Evolutionary conservation across 495 filamentous ascomycete species (phyloP).

Genomic region (Aspergillus heteromorphus): DNA sequence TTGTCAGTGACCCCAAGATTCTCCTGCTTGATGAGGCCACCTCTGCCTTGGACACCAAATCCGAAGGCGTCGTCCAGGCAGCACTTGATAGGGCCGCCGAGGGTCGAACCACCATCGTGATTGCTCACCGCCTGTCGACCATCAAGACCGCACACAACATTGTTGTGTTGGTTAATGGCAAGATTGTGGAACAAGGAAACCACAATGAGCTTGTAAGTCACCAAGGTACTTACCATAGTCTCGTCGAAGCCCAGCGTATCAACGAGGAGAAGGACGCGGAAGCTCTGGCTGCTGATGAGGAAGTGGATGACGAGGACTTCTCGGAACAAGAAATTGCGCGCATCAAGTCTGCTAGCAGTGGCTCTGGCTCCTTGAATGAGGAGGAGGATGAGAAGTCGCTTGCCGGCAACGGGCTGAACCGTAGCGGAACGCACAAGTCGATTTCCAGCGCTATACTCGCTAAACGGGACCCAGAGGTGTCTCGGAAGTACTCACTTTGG

Average conservation of each 20-base stretch:
- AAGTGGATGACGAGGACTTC: conserved; percentile 24
- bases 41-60: conserved; percentile 89
- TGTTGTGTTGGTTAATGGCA: conserved; percentile 79
- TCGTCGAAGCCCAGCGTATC: conserved; percentile 78
- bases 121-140: conserved; percentile 90
- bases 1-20: conserved; percentile 94
- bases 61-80: conserved; percentile 90
- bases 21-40: conserved; percentile 93
- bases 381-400: conserved; percentile 22
- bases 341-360: conserved; percentile 30
- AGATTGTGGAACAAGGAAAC: conserved; percentile 84
- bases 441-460: conserved; percentile 69
- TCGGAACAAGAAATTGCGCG: conserved; percentile 22
- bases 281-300: conserved; percentile 26
- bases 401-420: conserved; percentile 18
- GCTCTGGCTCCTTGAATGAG: conserved; percentile 12
- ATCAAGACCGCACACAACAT: conserved; percentile 95
- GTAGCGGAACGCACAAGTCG: conserved; percentile 60
- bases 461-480: conserved; percentile 39
- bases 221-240: conserved; percentile 61
- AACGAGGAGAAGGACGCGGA: conserved; percentile 58
- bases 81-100: conserved; percentile 81
- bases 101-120: conserved; percentile 93
- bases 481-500: conserved; percentile 68
- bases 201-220: conserved; percentile 63